Conservation (phyloP, 2,329 filamentous ascomycete species). For the Aspergillus hortae region DNA sequence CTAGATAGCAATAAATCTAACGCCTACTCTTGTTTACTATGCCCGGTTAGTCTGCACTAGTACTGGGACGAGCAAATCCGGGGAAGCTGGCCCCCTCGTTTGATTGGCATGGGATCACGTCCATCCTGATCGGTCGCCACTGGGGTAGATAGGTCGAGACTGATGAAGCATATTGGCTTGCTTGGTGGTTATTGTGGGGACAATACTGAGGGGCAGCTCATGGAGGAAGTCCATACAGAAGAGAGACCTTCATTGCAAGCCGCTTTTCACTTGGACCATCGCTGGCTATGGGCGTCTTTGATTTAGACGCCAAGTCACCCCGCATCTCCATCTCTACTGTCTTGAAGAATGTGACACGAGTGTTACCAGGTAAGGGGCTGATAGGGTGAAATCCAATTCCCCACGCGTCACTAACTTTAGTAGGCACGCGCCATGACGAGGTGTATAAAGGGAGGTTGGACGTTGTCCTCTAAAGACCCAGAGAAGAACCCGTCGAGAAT, state of each 20-base stretch:
- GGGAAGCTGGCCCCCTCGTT: background rate
- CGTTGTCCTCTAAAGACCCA: no score
- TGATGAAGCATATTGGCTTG: background rate
- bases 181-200: background rate
- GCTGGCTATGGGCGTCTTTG: background rate
- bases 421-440: no score
- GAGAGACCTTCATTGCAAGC: no score
- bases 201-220: background rate
- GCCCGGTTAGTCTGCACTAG: background rate
- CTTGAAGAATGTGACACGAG: background rate
- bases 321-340: background rate
- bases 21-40: background rate
- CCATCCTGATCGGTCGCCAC: background rate
- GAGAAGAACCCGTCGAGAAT: no score
- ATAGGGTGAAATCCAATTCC: no score
- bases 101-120: background rate
- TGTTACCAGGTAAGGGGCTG: background rate
- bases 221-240: no score
- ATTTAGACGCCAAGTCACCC: background rate
- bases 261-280: no score
- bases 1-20: no score
- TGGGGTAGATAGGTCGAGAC: background rate
- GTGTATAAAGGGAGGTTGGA: no score
- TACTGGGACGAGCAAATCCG: background rate
- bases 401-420: no score